These are phyloP conservation scores for Delphinella strobiligena DNA, from an alignment of 2,329 filamentous ascomycete species.

Conservation along the genomic window DNA sequence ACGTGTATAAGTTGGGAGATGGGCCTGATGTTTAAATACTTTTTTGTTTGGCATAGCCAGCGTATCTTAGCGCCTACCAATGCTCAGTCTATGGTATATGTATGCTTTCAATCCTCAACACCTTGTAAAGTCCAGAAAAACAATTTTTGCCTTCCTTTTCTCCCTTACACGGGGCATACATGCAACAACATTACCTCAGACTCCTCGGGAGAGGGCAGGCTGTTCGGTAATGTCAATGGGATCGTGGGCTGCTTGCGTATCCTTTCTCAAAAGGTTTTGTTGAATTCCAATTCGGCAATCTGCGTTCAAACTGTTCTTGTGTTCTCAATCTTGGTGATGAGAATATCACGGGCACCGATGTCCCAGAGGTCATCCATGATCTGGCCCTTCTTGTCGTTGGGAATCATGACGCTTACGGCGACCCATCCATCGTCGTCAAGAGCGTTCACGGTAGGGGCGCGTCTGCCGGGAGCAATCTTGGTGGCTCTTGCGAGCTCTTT, in stretches of 20 bases:
- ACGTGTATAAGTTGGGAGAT: no score
- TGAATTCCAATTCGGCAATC: no score
- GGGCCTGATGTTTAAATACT: no score
- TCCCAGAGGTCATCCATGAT: constrained; percentile 76
- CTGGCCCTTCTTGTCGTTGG: constrained; percentile 70
- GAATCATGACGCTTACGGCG: constrained; percentile 87
- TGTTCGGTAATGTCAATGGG: not conserved
- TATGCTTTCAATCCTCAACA: no score
- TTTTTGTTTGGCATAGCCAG: no score
- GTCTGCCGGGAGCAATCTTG: constrained; percentile 81
- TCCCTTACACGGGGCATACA: no score
- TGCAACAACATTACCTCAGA: no score
- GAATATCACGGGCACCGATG: constrained; percentile 70
- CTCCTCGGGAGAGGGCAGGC: no score
- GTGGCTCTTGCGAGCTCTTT: constrained; percentile 53
- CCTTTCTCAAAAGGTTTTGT: not conserved
- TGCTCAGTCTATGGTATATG: no score
- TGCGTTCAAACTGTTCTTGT: constrained; percentile 40
- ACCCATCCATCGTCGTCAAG: constrained; percentile 87
- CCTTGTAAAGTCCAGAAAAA: no score
- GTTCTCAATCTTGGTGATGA: constrained; percentile 80
- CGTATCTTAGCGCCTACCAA: no score
- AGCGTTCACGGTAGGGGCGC: constrained; percentile 81
- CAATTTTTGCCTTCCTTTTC: no score
- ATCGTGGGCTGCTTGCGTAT: not conserved